These are phyloP conservation scores for Galerina sulciceps DNA, from an alignment of 768 basidiomycete genomes.

Conservation along the genomic window DNA sequence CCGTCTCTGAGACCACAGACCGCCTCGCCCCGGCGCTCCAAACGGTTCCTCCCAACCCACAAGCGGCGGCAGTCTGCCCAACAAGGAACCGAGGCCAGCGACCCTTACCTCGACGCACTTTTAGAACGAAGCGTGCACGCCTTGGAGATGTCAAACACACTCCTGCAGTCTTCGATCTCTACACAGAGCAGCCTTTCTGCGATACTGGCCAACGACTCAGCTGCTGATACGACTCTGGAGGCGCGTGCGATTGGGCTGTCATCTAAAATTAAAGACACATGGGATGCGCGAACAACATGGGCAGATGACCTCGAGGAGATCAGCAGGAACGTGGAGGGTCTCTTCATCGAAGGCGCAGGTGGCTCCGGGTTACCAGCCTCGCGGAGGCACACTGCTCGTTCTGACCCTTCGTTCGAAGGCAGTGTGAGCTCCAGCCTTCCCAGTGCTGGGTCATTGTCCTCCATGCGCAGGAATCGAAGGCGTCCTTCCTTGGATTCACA, in stretches of 20 bases:
- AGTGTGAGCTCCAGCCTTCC: constrained; percentile 30
- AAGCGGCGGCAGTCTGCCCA: constrained; percentile 32
- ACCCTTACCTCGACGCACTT: constrained; percentile 75
- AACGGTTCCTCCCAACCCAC: constrained; percentile 32
- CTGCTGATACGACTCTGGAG: constrained; percentile 50
- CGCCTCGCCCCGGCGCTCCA: constrained; percentile 37
- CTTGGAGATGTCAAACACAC: constrained; percentile 81
- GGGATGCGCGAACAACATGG: constrained; percentile 58
- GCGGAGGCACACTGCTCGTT: constrained; percentile 9
- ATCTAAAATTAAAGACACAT: constrained; percentile 50
- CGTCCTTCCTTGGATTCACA: constrained; percentile 52
- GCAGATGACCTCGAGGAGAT: constrained; percentile 72
- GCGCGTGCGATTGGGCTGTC: constrained; percentile 56
- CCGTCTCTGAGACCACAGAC: constrained; percentile 26
- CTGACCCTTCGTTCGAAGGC: constrained; percentile 8
- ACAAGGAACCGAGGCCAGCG: constrained; percentile 30
- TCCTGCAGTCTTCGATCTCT: constrained; percentile 76
- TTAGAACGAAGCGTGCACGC: constrained; percentile 84
- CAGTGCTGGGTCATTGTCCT: constrained; percentile 16
- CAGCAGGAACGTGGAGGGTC: constrained; percentile 59
- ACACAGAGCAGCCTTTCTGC: constrained; percentile 60
- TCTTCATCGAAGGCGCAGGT: constrained; percentile 45
- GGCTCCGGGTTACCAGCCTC: background rate
- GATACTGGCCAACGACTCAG: constrained; percentile 50
- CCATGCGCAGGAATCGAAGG: constrained; percentile 34